phyloP scores from a whole-genome alignment of 768 basidiomycete genomes.

The Russula compacta region DNA sequence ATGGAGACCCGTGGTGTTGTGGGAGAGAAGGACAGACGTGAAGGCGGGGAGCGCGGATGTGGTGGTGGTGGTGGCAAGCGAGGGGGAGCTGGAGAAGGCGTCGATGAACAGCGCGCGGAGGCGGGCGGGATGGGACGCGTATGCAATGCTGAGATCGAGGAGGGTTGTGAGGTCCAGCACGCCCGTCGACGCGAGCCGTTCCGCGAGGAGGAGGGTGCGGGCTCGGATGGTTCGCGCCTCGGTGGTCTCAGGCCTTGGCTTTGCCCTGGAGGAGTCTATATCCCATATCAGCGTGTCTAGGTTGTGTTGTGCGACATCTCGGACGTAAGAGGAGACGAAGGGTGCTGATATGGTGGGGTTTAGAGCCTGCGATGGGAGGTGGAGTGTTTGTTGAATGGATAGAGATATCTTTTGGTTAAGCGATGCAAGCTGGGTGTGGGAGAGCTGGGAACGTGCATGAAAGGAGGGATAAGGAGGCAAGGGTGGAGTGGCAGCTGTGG shows the following conservation, averaged over 20 bases:
- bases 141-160: conserved; percentile 55
- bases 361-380: conserved; percentile 40
- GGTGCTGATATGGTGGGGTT: conserved; percentile 35
- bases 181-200: conserved; percentile 37
- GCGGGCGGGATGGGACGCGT: conserved; percentile 37
- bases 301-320: conserved; percentile 43
- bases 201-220: conserved; percentile 46
- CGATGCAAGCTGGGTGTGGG: conserved; percentile 42
- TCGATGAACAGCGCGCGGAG: conserved; percentile 37
- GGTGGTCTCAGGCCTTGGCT: conserved; percentile 11
- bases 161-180: conserved; percentile 44
- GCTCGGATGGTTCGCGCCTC: conserved; percentile 40
- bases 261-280: conserved; percentile 14
- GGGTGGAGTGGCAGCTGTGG: conserved; percentile 21
- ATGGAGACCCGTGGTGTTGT: conserved; percentile 44
- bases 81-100: conserved; percentile 29
- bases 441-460: conserved; percentile 37
- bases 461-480: conserved; percentile 51
- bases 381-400: conserved; percentile 38
- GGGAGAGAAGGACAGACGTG: conserved; percentile 33
- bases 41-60: conserved; percentile 44
- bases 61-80: conserved; percentile 29
- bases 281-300: conserved; percentile 57
- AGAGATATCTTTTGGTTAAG: conserved; percentile 41
- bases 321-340: conserved; percentile 51